These are phyloP conservation scores for Pseudogymnoascus sp. DNA, from an alignment of 2,329 filamentous ascomycete species.

Conservation along the genomic window DNA sequence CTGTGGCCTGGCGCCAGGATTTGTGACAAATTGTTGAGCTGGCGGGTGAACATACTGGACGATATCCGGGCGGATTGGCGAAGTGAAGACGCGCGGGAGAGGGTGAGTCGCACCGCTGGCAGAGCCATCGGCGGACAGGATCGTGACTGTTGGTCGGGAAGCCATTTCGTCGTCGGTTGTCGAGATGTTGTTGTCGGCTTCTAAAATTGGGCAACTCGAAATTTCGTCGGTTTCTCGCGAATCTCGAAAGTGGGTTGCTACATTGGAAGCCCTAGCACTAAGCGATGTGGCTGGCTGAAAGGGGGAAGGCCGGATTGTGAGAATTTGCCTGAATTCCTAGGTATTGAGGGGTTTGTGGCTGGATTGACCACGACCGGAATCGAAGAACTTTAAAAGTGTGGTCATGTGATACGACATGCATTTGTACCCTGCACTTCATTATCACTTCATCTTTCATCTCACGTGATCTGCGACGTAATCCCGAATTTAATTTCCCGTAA, in stretches of 20 bases:
- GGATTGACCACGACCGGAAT: not conserved
- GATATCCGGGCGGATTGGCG: constrained; percentile 97
- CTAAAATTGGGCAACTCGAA: constrained; percentile 7
- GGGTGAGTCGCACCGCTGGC: constrained; percentile 81
- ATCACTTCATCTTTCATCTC: not conserved
- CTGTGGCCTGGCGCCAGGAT: not conserved
- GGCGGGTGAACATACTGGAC: constrained; percentile 64
- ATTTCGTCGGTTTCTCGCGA: constrained; percentile 9
- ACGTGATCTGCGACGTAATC: not conserved
- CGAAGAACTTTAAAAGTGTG: not conserved
- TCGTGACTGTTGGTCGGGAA: constrained; percentile 94
- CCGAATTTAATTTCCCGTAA: not conserved
- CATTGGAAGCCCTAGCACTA: constrained; percentile 8
- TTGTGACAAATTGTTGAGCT: not conserved
- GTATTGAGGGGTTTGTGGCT: not conserved
- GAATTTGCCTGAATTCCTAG: constrained; percentile 1
- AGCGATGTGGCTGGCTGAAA: not conserved
- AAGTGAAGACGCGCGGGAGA: constrained; percentile 93
- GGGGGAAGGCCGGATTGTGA: not conserved
- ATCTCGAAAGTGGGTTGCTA: constrained; percentile 10
- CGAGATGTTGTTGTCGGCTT: constrained; percentile 18
- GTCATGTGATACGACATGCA: not conserved
- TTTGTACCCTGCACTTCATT: too few species aligned
- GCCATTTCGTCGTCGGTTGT: constrained; percentile 51
- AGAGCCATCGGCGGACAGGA: constrained; percentile 93